Conservation (phyloP, 2,329 filamentous ascomycete species). For the Colletotrichum scovillei region DNA sequence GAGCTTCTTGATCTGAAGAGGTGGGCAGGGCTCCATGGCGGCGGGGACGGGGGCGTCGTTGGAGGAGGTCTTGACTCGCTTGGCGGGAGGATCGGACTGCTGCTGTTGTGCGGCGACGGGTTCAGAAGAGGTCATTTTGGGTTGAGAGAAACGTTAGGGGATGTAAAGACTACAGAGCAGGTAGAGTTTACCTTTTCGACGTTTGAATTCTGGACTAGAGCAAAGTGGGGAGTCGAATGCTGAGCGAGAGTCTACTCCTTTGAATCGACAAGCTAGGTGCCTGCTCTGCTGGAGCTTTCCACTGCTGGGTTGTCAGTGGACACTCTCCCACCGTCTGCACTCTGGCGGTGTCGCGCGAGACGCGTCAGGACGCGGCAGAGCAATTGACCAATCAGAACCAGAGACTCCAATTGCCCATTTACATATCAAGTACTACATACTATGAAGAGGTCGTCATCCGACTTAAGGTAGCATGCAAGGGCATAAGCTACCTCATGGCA, state of each 20-base stretch:
- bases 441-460: not conserved
- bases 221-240: not conserved
- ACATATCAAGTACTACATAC: not conserved
- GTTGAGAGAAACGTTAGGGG: constrained; percentile 6
- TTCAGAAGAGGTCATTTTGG: constrained; percentile 46
- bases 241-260: not conserved
- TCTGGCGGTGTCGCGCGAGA: constrained; percentile 29
- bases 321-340: not conserved
- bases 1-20: constrained; percentile 89
- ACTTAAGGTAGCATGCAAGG: not conserved
- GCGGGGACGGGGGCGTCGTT: constrained; percentile 47
- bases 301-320: not conserved
- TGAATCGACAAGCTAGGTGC: not conserved
- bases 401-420: not conserved
- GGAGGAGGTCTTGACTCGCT: constrained; percentile 75
- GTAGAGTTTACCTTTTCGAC: not conserved
- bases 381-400: constrained; percentile 30
- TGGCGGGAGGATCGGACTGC: constrained; percentile 69
- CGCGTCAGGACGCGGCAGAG: constrained; percentile 18
- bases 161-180: not conserved
- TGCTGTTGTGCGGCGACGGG: constrained; percentile 65
- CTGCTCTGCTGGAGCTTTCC: constrained; percentile 10
- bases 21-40: constrained; percentile 59
- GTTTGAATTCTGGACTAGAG: not conserved
- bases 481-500: not conserved